Evolutionary conservation across 768 basidiomycete genomes (phyloP).

Genomic region (Porphyrellus cyaneotinctus): DNA sequence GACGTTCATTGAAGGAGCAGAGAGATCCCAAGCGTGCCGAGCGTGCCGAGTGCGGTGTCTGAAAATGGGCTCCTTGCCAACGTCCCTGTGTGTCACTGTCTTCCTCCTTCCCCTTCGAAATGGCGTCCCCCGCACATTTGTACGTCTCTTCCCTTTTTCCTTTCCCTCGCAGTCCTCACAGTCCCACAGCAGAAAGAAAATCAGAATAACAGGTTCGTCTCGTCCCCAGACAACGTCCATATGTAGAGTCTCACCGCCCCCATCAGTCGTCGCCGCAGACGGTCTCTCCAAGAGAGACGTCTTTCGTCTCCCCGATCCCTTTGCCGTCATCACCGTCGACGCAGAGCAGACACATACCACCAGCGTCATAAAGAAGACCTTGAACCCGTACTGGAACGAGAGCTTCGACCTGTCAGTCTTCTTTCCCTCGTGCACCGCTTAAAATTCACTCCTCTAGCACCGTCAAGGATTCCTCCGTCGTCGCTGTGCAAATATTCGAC

Average conservation of each 20-base stretch:
- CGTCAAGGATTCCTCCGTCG: conserved; percentile 96
- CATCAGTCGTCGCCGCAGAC: conserved; percentile 94
- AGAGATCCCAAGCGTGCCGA: too few species aligned
- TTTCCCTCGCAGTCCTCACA: conserved; percentile 9
- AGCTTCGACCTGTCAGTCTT: conserved; percentile 88
- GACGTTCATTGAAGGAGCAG: too few species aligned
- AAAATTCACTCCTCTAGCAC: conserved; percentile 45
- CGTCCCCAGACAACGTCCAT: too few species aligned
- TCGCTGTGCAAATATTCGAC: conserved; percentile 98
- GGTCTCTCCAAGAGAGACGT: conserved; percentile 92
- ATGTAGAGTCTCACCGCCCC: not conserved
- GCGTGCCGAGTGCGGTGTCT: conserved; percentile 26
- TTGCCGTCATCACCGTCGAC: conserved; percentile 97
- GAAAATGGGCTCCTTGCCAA: conserved; percentile 23
- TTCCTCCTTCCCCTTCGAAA: too few species aligned
- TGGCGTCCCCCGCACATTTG: conserved; percentile 30
- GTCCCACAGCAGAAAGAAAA: conserved; percentile 55
- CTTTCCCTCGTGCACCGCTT: not conserved
- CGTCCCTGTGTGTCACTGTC: too few species aligned
- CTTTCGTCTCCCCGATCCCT: conserved; percentile 94
- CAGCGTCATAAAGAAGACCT: conserved; percentile 92
- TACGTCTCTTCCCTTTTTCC: conserved; percentile 11
- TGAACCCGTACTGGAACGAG: conserved; percentile 97
- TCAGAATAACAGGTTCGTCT: conserved; percentile 67
- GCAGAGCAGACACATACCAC: conserved; percentile 97